These are phyloP conservation scores for Selaginella tamariscina DNA, from an alignment of 75 land plant genomes.

Conservation along the genomic window DNA sequence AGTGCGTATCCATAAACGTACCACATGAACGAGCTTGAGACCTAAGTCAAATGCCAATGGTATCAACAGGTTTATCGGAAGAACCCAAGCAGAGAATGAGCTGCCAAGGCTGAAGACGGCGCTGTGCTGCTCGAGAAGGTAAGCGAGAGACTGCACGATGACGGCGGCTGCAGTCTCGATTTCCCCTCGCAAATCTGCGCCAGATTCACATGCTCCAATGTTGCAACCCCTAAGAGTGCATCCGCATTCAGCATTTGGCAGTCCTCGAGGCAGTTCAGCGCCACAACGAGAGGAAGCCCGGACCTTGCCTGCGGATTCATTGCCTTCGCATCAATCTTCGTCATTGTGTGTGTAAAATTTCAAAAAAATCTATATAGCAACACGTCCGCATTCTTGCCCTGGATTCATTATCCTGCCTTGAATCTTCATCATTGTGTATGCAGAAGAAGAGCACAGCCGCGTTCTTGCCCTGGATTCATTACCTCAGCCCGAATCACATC, in stretches of 20 bases:
- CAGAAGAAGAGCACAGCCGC: too few relatives aligned
- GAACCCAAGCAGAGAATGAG: slow-evolving; percentile 87
- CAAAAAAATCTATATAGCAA: too few relatives aligned
- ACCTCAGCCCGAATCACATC: too few relatives aligned
- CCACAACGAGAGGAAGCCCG: slow-evolving; percentile 49
- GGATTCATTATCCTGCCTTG: too few relatives aligned
- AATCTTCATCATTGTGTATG: too few relatives aligned
- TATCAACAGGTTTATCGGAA: slow-evolving; percentile 69
- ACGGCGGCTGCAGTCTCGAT: slow-evolving; percentile 90
- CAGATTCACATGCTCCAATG: slow-evolving; percentile 69
- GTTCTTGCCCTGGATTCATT: too few relatives aligned
- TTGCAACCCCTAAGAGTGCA: slow-evolving; percentile 49
- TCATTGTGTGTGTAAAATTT: too few relatives aligned
- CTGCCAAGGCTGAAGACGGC: slow-evolving; percentile 90
- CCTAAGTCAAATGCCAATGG: slow-evolving; percentile 83
- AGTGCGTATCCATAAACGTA: too few relatives aligned
- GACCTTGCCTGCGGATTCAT: too few relatives aligned
- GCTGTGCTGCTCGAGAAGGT: slow-evolving; percentile 93
- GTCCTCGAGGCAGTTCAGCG: slow-evolving; percentile 91
- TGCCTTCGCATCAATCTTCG: too few relatives aligned
- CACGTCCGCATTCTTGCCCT: too few relatives aligned
- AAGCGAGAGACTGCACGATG: slow-evolving; percentile 77
- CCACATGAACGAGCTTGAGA: slow-evolving; percentile 73
- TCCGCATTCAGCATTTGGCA: slow-evolving; percentile 42
- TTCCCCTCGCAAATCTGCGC: slow-evolving; percentile 51